Evolutionary conservation across 208 protist genomes (phyloP).

Genomic region (Blastocrithidia nonstop): DNA sequence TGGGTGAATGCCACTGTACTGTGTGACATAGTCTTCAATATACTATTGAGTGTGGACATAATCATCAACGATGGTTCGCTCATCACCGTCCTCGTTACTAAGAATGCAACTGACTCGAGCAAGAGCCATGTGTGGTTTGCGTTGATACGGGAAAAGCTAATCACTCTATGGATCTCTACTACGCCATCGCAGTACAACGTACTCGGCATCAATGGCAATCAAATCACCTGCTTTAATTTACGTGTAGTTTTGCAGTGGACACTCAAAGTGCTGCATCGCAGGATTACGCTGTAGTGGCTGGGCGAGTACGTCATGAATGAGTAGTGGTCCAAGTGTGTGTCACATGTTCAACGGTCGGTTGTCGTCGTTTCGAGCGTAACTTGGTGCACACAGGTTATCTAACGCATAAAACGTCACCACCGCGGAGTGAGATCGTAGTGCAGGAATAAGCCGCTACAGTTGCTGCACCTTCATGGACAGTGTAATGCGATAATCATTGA

Average conservation of each 20-base stretch:
- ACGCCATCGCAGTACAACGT: conserved; percentile 73
- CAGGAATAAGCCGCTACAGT: conserved; percentile 57
- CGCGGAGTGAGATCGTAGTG: conserved; percentile 53
- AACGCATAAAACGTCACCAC: conserved; percentile 77
- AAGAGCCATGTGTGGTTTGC: conserved; percentile 72
- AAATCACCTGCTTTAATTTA: conserved; percentile 65
- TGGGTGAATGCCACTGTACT: conserved; percentile 89
- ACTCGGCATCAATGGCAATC: conserved; percentile 81
- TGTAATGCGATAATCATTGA: conserved; percentile 83
- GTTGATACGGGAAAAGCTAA: conserved; percentile 18
- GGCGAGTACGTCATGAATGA: conserved; percentile 65
- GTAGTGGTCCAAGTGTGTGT: conserved; percentile 52
- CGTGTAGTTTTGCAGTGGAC: conserved; percentile 38
- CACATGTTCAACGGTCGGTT: conserved; percentile 64
- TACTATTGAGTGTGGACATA: conserved; percentile 80
- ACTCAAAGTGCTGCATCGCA: conserved; percentile 39
- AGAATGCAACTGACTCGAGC: conserved; percentile 80
- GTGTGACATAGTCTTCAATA: conserved; percentile 83
- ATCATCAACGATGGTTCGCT: conserved; percentile 80
- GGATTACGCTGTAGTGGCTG: conserved; percentile 44
- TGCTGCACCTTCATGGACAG: conserved; percentile 50
- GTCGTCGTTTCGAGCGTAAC: conserved; percentile 48
- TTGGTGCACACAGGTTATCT: conserved; percentile 40
- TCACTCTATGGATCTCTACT: conserved; percentile 22
- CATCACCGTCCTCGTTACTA: conserved; percentile 59